A percentile compares a stretch with the other conserved stretches of the same genome.
Evolutionary conservation across 192 early-diverging fungal species (phyloP).

Genomic region (Lunasporangiospora selenospora): DNA sequence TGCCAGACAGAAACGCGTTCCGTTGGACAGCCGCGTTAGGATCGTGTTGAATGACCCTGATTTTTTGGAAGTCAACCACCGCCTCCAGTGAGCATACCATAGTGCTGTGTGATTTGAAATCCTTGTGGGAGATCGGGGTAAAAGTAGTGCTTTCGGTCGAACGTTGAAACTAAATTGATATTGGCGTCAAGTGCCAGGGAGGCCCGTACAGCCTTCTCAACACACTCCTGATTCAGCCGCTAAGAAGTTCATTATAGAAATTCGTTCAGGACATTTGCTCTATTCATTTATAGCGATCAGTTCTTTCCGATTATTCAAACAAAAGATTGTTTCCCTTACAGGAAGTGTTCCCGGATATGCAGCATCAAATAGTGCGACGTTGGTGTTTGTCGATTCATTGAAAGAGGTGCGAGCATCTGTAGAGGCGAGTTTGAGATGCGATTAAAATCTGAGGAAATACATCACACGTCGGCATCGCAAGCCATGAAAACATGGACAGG

Average conservation of each 20-base stretch:
- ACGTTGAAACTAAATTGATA: slow-evolving; percentile 70
- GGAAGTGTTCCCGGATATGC: slow-evolving; percentile 90
- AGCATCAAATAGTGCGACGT: slow-evolving; percentile 77
- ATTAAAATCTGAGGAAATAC: background rate
- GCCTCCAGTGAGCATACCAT: no score
- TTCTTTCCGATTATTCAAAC: background rate
- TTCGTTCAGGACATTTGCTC: background rate
- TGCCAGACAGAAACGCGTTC: no score
- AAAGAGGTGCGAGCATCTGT: slow-evolving; percentile 53
- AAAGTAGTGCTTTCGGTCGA: slow-evolving; percentile 97
- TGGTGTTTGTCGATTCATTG: slow-evolving; percentile 74
- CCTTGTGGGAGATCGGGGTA: slow-evolving; percentile 93
- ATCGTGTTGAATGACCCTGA: no score
- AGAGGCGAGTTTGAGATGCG: background rate
- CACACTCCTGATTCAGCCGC: slow-evolving; percentile 75
- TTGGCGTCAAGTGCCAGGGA: slow-evolving; percentile 72
- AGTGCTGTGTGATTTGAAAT: slow-evolving; percentile 95
- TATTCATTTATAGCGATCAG: background rate
- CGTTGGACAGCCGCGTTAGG: no score
- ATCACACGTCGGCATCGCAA: background rate
- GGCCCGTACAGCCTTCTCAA: slow-evolving; percentile 75
- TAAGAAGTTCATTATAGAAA: slow-evolving; percentile 20
- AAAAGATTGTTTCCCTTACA: slow-evolving; percentile 44
- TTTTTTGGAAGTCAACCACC: no score
- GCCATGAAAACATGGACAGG: slow-evolving; percentile 2